These are phyloP conservation scores for Talaromyces stipitatus DNA, from an alignment of 495 filamentous ascomycete species.

Conservation along the genomic window DNA sequence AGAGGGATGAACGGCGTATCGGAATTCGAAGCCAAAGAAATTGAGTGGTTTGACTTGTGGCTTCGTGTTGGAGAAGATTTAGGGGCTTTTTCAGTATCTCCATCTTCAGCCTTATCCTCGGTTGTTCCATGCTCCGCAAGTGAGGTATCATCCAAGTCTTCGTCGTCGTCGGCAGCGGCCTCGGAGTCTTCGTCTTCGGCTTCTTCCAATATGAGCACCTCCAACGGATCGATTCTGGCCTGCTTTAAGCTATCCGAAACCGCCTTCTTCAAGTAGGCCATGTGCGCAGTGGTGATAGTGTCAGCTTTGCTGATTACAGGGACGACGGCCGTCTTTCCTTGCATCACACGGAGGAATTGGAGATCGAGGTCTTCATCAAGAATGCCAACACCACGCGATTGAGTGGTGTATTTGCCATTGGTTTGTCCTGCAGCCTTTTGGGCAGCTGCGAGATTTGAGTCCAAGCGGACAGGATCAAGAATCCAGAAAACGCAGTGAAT, in stretches of 20 bases:
- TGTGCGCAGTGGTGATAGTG: slow-evolving; percentile 87
- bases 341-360: slow-evolving; percentile 77
- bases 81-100: background rate
- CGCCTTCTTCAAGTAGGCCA: slow-evolving; percentile 83
- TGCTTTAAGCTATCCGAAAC: slow-evolving; percentile 83
- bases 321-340: slow-evolving; percentile 93
- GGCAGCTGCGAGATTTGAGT: slow-evolving; percentile 68
- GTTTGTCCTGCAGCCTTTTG: slow-evolving; percentile 40
- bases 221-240: slow-evolving; percentile 81
- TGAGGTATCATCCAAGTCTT: slow-evolving; percentile 10
- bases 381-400: slow-evolving; percentile 44
- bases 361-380: slow-evolving; percentile 88
- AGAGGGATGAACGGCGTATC: slow-evolving; percentile 53
- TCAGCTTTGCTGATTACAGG: slow-evolving; percentile 97
- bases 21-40: slow-evolving; percentile 14
- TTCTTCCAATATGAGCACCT: slow-evolving; percentile 74
- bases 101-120: slow-evolving; percentile 9
- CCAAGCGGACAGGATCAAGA: slow-evolving; percentile 81
- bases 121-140: slow-evolving; percentile 13
- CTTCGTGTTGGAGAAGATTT: slow-evolving; percentile 20
- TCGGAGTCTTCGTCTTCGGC: slow-evolving; percentile 55
- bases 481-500: slow-evolving; percentile 94
- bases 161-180: slow-evolving; percentile 22
- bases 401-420: slow-evolving; percentile 45
- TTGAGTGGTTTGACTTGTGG: slow-evolving; percentile 15